A percentile compares a stretch with the other conserved stretches of the same genome.
These are phyloP conservation scores for Trichoderma sp. DNA, from an alignment of 2,329 filamentous ascomycete species.

Conservation along the genomic window DNA sequence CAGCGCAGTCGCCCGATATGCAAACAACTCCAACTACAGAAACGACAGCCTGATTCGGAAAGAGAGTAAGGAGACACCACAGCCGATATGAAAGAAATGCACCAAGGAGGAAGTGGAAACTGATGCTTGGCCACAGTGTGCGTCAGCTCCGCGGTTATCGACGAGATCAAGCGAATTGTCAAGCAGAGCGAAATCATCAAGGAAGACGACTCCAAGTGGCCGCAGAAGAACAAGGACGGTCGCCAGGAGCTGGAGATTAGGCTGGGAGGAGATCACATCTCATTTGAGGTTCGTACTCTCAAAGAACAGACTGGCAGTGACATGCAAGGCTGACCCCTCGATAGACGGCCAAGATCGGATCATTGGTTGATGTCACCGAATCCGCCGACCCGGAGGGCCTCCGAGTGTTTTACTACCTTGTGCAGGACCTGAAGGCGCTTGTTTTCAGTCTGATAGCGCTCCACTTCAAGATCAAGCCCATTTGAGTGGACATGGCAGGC, in stretches of 20 bases:
- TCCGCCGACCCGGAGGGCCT: constrained; percentile 94
- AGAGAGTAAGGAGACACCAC: constrained; percentile 75
- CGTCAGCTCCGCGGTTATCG: constrained; percentile 84
- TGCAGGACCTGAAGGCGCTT: constrained; percentile 94
- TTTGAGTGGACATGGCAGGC: constrained; percentile 49
- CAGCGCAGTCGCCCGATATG: constrained; percentile 92
- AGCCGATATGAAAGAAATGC: neutral
- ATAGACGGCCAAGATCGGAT: constrained; percentile 97
- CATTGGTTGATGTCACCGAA: constrained; percentile 93
- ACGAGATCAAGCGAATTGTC: constrained; percentile 96
- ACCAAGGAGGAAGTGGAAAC: neutral
- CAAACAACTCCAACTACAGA: constrained; percentile 99
- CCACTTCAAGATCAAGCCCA: constrained; percentile 94
- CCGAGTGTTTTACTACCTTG: constrained; percentile 96
- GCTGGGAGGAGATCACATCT: constrained; percentile 92
- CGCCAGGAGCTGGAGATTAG: constrained; percentile 95
- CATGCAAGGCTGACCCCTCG: constrained; percentile 19
- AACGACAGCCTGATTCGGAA: constrained; percentile 98
- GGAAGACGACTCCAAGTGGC: constrained; percentile 98
- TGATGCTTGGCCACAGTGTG: constrained; percentile 67
- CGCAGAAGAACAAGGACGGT: constrained; percentile 98
- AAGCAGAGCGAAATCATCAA: constrained; percentile 96
- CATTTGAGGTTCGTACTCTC: constrained; percentile 74
- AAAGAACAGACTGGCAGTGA: too few species aligned
- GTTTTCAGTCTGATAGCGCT: constrained; percentile 95